Evolutionary conservation across 139 green algal genomes (phyloP).

Genomic region (Nannochloris sp.): DNA sequence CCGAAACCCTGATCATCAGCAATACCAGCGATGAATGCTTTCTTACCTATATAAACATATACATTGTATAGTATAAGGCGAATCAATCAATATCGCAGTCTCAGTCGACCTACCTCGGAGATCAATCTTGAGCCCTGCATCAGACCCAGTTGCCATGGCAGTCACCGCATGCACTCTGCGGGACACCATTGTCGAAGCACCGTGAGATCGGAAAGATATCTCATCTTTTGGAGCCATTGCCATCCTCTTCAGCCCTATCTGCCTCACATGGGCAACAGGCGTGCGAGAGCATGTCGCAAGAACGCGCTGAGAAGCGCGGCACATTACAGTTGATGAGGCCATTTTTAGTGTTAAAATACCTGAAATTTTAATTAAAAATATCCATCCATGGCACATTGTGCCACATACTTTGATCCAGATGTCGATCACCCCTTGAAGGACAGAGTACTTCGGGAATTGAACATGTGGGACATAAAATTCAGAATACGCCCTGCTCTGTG

Average conservation of each 20-base stretch:
- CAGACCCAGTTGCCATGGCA: neutral
- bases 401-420: too few species aligned
- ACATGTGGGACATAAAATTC: too few species aligned
- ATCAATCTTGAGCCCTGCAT: constrained; percentile 50
- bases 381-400: too few species aligned
- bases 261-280: neutral
- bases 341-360: neutral
- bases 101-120: constrained; percentile 38
- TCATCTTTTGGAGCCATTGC: too few species aligned
- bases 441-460: too few species aligned
- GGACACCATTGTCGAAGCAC: neutral
- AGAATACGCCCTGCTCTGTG: too few species aligned
- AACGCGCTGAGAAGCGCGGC: constrained; percentile 2
- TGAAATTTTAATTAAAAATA: too few species aligned
- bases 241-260: too few species aligned
- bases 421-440: too few species aligned
- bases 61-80: neutral
- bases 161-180: neutral
- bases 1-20: constrained; percentile 96
- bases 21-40: constrained; percentile 96
- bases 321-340: neutral
- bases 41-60: constrained; percentile 72
- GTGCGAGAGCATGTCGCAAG: constrained; percentile 1
- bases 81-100: constrained; percentile 4
- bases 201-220: neutral